Percentiles rank a stretch among this genome's conserved stretches.
These are phyloP conservation scores for Pseudohalonectria lignicola DNA, from an alignment of 2,329 filamentous ascomycete species.

Conservation along the genomic window DNA sequence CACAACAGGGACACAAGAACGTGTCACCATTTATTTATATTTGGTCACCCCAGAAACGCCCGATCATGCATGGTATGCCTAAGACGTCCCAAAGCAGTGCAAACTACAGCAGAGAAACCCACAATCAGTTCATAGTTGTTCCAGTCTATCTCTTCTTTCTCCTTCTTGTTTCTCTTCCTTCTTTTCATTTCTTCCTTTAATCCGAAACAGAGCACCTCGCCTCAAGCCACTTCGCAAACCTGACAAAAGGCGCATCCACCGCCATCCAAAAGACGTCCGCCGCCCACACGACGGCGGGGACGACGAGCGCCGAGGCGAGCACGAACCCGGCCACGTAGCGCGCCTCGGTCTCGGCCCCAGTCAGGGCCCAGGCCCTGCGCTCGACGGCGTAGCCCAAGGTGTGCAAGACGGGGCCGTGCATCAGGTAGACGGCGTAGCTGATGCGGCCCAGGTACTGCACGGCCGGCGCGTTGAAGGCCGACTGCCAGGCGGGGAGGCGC, in stretches of 20 bases:
- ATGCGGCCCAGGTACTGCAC: slow-evolving; percentile 52
- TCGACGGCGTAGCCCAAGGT: slow-evolving; percentile 40
- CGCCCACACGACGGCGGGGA: slow-evolving; percentile 47
- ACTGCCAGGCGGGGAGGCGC: slow-evolving; percentile 44
- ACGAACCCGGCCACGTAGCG: slow-evolving; percentile 40
- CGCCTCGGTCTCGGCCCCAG: slow-evolving; percentile 33
- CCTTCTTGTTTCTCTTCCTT: no score
- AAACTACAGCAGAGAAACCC: no score
- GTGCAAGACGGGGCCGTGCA: slow-evolving; percentile 52
- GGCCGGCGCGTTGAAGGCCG: slow-evolving; percentile 45
- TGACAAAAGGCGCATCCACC: slow-evolving; percentile 51
- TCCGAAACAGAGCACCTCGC: neutral
- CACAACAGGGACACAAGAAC: no score
- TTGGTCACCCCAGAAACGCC: no score
- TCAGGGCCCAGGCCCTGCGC: slow-evolving; percentile 37
- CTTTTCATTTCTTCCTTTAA: no score
- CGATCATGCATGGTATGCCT: no score
- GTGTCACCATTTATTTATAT: no score
- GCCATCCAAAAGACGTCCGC: slow-evolving; percentile 44
- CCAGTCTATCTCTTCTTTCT: no score
- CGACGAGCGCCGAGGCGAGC: slow-evolving; percentile 47
- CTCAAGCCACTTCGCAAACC: slow-evolving; percentile 38
- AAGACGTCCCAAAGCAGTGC: no score
- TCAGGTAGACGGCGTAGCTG: slow-evolving; percentile 51
- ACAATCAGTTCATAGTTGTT: no score